Percentiles rank a stretch among this genome's conserved stretches.
Conservation (phyloP, 306 rosid genomes). For the Trichosanthes truncata region DNA sequence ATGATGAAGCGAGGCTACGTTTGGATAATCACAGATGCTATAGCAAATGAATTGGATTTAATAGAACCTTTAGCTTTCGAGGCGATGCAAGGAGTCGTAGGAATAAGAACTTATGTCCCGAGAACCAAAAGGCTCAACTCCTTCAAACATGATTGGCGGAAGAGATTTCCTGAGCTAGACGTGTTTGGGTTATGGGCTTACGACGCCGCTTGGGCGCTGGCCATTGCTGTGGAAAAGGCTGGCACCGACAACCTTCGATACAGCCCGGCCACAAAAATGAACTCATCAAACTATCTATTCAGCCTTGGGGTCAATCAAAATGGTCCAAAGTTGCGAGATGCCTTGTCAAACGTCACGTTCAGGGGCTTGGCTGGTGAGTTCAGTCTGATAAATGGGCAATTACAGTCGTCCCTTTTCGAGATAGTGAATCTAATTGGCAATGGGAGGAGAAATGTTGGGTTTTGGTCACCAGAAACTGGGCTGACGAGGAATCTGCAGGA, state of each 20-base stretch:
- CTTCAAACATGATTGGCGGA: not conserved
- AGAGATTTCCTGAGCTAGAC: slow-evolving; percentile 12
- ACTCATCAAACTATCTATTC: slow-evolving; percentile 23
- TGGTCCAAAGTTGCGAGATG: slow-evolving; percentile 26
- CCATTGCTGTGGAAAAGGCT: slow-evolving; percentile 34
- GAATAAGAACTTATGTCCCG: not conserved
- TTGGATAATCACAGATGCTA: slow-evolving; percentile 10
- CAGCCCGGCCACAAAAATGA: not conserved
- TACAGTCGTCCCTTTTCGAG: slow-evolving; percentile 12
- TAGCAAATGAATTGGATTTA: not conserved
- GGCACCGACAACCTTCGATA: not conserved
- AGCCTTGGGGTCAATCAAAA: slow-evolving; percentile 22
- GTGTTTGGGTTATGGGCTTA: too few relatives aligned
- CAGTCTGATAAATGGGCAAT: slow-evolving; percentile 12
- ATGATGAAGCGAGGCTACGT: slow-evolving; percentile 9
- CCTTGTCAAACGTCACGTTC: slow-evolving; percentile 16
- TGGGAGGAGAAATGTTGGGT: slow-evolving; percentile 30
- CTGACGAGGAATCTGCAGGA: slow-evolving; percentile 1
- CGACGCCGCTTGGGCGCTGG: slow-evolving; percentile 38
- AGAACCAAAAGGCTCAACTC: not conserved
- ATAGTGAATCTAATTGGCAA: slow-evolving; percentile 32
- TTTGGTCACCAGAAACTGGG: slow-evolving; percentile 37
- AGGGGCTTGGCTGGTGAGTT: slow-evolving; percentile 21
- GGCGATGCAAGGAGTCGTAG: slow-evolving; percentile 1
- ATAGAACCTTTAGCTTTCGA: not conserved